Conservation (phyloP, 2,329 filamentous ascomycete genomes). For the Orbilia ellipsospora region DNA sequence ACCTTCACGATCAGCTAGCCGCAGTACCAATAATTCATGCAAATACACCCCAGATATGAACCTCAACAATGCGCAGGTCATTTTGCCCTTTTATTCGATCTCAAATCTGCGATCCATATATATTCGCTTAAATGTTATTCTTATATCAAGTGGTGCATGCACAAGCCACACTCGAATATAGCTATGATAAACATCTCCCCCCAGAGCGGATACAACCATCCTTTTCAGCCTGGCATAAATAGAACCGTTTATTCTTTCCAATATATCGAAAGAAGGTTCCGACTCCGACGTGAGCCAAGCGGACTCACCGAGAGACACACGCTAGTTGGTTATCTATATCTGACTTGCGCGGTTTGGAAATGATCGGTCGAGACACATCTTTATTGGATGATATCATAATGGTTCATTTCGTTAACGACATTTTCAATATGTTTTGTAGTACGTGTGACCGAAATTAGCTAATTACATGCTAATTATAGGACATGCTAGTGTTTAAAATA, state of each 20-base stretch:
- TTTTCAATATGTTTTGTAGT: constrained; percentile 22
- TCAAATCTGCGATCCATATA: not conserved
- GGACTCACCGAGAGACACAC: constrained; percentile 17
- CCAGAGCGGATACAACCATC: not conserved
- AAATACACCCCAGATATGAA: no score
- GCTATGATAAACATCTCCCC: constrained; percentile 24
- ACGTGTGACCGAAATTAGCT: constrained; percentile 19
- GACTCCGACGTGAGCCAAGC: constrained; percentile 19
- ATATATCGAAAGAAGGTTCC: constrained; percentile 4
- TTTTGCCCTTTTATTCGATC: not conserved
- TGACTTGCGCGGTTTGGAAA: constrained; percentile 9
- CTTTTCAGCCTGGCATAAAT: not conserved
- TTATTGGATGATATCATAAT: constrained; percentile 21
- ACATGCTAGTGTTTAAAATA: constrained; percentile 23
- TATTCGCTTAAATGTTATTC: constrained; percentile 7
- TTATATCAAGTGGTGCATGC: not conserved
- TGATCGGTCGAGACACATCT: constrained; percentile 4
- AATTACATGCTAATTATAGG: constrained; percentile 25
- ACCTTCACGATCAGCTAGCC: no score
- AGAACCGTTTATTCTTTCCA: not conserved
- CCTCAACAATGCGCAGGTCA: no score
- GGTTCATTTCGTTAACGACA: constrained; percentile 24
- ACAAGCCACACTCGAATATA: constrained; percentile 24
- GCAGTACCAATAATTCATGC: no score
- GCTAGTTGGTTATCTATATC: constrained; percentile 8